A percentile compares a stretch with the other conserved stretches of the same genome.
Evolutionary conservation across 192 early-diverging fungal species (phyloP).

Genomic region (Pecoramyces ruminantium): DNA sequence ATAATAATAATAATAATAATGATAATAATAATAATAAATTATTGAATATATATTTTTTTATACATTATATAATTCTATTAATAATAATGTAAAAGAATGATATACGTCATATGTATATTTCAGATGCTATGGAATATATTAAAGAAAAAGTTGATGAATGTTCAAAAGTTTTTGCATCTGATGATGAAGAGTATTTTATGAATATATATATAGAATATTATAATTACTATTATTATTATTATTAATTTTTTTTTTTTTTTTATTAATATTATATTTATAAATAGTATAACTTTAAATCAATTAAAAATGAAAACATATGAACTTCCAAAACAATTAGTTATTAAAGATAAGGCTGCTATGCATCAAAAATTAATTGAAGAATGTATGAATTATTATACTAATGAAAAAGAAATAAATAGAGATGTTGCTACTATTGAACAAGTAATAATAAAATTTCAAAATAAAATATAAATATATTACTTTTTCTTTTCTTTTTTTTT

Average conservation of each 20-base stretch:
- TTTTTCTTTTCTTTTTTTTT: no score
- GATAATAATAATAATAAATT: neutral
- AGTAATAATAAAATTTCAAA: neutral
- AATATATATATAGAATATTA: neutral
- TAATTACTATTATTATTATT: neutral
- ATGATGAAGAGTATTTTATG: neutral
- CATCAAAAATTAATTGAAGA: neutral
- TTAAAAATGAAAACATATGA: neutral
- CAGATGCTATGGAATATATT: slow-evolving; percentile 59
- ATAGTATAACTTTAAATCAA: neutral
- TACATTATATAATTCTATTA: no score
- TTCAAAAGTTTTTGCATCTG: slow-evolving; percentile 43
- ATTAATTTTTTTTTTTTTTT: no score
- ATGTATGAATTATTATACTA: neutral
- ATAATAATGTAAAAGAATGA: slow-evolving; percentile 10
- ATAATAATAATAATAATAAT: neutral
- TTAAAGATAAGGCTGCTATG: neutral
- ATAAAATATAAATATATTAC: no score
- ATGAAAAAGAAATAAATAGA: neutral
- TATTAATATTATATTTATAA: no score
- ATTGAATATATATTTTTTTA: no score
- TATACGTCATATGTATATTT: slow-evolving; percentile 68
- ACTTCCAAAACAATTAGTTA: neutral
- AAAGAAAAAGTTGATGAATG: slow-evolving; percentile 53
- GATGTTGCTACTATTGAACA: neutral